Evolutionary conservation across 768 basidiomycete genomes (phyloP).

Genomic region (Infundibulicybe gibba): DNA sequence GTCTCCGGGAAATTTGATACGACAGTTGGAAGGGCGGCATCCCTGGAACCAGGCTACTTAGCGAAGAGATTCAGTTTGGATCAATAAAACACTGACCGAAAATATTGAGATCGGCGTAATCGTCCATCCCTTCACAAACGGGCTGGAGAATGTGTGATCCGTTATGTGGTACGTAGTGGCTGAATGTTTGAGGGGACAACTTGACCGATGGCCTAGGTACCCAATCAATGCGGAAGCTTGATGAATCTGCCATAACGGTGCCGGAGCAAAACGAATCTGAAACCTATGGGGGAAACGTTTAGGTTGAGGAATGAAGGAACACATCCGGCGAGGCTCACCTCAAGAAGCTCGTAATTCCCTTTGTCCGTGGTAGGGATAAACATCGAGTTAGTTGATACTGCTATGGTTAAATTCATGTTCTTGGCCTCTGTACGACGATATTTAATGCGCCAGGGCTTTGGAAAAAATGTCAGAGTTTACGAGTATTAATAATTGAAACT

Average conservation of each 20-base stretch:
- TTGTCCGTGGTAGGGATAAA: slow-evolving; percentile 57
- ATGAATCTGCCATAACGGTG: slow-evolving; percentile 47
- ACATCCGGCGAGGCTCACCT: slow-evolving; percentile 34
- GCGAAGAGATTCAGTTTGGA: not conserved
- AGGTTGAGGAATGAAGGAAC: not conserved
- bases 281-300: slow-evolving; percentile 46
- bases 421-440: slow-evolving; percentile 56
- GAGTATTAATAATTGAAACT: slow-evolving; percentile 12
- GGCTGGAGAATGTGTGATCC: slow-evolving; percentile 68
- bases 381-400: slow-evolving; percentile 58
- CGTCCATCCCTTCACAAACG: slow-evolving; percentile 74
- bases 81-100: slow-evolving; percentile 43
- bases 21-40: slow-evolving; percentile 85
- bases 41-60: slow-evolving; percentile 37
- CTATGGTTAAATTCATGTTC: slow-evolving; percentile 30
- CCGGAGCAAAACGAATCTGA: slow-evolving; percentile 86
- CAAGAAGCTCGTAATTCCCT: slow-evolving; percentile 71
- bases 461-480: slow-evolving; percentile 3
- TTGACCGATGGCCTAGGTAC: slow-evolving; percentile 70
- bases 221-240: slow-evolving; percentile 67
- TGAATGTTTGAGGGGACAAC: slow-evolving; percentile 52
- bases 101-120: slow-evolving; percentile 78
- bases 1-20: slow-evolving; percentile 74
- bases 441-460: slow-evolving; percentile 79
- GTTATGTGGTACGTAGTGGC: slow-evolving; percentile 55